Evolutionary conservation across 2,329 filamentous ascomycete species (phyloP), one percentile per base, ranked within the genome.

Genomic region (Ilyonectria destructans): DNA sequence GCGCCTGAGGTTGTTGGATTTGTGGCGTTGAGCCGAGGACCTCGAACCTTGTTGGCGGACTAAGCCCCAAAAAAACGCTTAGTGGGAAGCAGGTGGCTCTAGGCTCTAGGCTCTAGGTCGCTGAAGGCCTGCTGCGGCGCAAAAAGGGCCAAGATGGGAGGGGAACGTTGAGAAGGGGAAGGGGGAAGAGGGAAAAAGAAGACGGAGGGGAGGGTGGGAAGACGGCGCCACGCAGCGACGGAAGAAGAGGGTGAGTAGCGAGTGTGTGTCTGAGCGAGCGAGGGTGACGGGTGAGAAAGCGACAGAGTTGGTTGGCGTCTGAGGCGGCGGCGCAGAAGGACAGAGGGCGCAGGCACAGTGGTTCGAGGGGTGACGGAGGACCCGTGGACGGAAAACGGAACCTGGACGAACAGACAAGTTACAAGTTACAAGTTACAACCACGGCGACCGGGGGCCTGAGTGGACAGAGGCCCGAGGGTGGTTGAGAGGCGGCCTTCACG

Each of bases 401-500:
- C 40, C 40, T 43, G 17, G 40, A 43, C 40, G 40, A 43, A n/a
- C 40, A 43, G 40, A n/a, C 40, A 40, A 17, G 45, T 48, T 31
- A 52, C 26, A 26, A 26, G 26, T 26, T 26, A 26, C 26, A 26
- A 26, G 26, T 26, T 26, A 52, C 70, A 54, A 56, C 58, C 62
- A 52, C 68, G 62, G 72, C 68, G 68, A 70, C 72, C 72, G 63
- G 35, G 63, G 58, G 67, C 52, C 51, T 56, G 66, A 69, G 58
- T 46, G 52, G 58, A 55, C 60, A 49, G 55, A 59, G 61, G 52
- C 48, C 57, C 57, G 73, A 73, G 72, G 68, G 74, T 71, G 71
- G 74, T 75, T 75, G 74, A 76, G 74, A 58, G 58, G 71, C 70
- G 66, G 19, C 40, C 71, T 75, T 75, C 74, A 76, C 74, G 74